These are phyloP conservation scores for Vitis hybrid DNA, from an alignment of 177 flowering plant species.

Conservation along the genomic window DNA sequence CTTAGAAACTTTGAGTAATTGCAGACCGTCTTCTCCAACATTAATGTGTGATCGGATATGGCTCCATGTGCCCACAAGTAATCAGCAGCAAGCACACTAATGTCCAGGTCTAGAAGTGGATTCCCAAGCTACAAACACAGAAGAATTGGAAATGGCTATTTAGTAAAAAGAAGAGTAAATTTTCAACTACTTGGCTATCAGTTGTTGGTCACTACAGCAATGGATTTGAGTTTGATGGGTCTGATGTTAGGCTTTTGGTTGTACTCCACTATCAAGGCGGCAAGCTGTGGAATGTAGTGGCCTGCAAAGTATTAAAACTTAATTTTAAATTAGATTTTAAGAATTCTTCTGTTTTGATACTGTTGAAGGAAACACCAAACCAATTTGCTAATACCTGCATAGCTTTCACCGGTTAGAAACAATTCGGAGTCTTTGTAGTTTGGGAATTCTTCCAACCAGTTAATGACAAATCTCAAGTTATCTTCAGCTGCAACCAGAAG, in stretches of 20 bases:
- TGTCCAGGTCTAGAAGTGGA: constrained; percentile 41
- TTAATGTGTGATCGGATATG: constrained; percentile 1
- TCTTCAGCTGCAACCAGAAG: constrained; percentile 26
- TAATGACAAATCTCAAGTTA: constrained; percentile 31
- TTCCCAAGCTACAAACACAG: constrained; percentile 33
- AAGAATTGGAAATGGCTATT: too few relatives aligned
- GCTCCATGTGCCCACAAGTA: constrained; percentile 29
- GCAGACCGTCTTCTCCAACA: constrained; percentile 34
- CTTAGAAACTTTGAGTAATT: constrained; percentile 24
- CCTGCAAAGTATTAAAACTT: constrained; percentile 17
- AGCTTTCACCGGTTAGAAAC: constrained; percentile 42
- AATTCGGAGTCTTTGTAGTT: constrained; percentile 29
- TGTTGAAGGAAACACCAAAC: too few relatives aligned
- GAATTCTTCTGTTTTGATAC: too few relatives aligned
- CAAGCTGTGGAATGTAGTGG: constrained; percentile 45
- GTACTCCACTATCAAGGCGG: constrained; percentile 30
- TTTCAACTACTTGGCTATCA: too few relatives aligned
- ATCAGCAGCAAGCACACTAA: constrained; percentile 25
- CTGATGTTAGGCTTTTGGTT: constrained; percentile 24
- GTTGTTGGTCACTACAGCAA: constrained; percentile 24
- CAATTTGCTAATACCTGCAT: constrained; percentile 28
- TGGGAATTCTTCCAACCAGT: constrained; percentile 42
- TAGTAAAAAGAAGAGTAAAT: too few relatives aligned
- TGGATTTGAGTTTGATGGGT: constrained; percentile 40
- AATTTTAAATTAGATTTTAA: too few relatives aligned